These are phyloP conservation scores for Aciculosporium take DNA, from an alignment of 2,329 filamentous ascomycete genomes.

Conservation along the genomic window DNA sequence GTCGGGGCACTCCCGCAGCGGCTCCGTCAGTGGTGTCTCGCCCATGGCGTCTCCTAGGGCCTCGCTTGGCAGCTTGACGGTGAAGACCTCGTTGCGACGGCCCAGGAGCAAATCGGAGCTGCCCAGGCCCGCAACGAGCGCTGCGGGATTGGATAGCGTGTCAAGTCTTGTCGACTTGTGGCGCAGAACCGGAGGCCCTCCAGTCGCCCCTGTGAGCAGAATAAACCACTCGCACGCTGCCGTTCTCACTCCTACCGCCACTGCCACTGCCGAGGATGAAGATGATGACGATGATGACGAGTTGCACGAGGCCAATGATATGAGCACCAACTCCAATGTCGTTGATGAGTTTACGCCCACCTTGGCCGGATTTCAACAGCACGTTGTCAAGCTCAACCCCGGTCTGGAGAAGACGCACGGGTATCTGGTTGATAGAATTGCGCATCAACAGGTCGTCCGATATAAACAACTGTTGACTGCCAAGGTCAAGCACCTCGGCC, in stretches of 20 bases:
- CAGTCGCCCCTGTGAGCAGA: slow-evolving; percentile 33
- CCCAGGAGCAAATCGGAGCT: slow-evolving; percentile 41
- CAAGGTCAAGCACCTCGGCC: slow-evolving; percentile 54
- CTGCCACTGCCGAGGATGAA: not conserved
- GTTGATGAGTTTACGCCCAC: slow-evolving; percentile 59
- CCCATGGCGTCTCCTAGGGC: slow-evolving; percentile 39
- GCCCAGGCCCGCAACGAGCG: slow-evolving; percentile 22
- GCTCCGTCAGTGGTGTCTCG: slow-evolving; percentile 41
- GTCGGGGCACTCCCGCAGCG: slow-evolving; percentile 40
- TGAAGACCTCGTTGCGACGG: slow-evolving; percentile 37
- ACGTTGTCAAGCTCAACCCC: slow-evolving; percentile 64
- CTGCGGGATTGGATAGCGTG: slow-evolving; percentile 19
- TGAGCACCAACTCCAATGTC: slow-evolving; percentile 47
- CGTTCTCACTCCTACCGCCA: not conserved
- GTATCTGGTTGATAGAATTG: slow-evolving; percentile 66
- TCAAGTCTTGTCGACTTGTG: slow-evolving; percentile 35
- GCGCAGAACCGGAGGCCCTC: slow-evolving; percentile 39
- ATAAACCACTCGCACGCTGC: slow-evolving; percentile 6
- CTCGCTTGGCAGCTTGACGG: slow-evolving; percentile 27
- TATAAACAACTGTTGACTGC: slow-evolving; percentile 63
- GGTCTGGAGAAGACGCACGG: slow-evolving; percentile 38
- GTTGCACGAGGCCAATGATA: slow-evolving; percentile 39
- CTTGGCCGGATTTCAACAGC: slow-evolving; percentile 59
- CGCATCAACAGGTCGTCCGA: slow-evolving; percentile 62
- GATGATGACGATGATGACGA: slow-evolving; percentile 36